These are phyloP conservation scores for Didymella pinodella DNA, from an alignment of 2,329 filamentous ascomycete species.

Conservation along the genomic window DNA sequence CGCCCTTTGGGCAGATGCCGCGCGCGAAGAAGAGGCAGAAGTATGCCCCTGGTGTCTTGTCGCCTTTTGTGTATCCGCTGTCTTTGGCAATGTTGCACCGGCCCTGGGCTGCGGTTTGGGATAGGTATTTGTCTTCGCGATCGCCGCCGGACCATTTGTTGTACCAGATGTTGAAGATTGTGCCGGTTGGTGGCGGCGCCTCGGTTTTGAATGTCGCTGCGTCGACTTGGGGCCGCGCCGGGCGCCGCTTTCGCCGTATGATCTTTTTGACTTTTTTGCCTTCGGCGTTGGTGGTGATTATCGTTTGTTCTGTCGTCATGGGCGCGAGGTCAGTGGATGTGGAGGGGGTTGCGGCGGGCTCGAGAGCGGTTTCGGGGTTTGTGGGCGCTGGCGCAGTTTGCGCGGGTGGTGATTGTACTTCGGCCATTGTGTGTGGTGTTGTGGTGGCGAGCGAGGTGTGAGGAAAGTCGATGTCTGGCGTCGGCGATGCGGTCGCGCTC, in stretches of 20 bases:
- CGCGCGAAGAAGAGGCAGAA: slow-evolving; percentile 93
- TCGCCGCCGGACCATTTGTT: slow-evolving; percentile 98
- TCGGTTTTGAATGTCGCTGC: slow-evolving; percentile 82
- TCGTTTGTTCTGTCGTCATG: slow-evolving; percentile 38
- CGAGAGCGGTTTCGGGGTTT: slow-evolving; percentile 19
- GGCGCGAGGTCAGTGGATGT: slow-evolving; percentile 37
- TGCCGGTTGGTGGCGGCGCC: slow-evolving; percentile 89
- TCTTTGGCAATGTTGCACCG: slow-evolving; percentile 85
- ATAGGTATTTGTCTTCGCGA: slow-evolving; percentile 87
- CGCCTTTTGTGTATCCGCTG: slow-evolving; percentile 60
- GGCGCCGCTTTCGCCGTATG: slow-evolving; percentile 86
- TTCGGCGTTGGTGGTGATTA: slow-evolving; percentile 51
- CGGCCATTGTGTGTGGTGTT: slow-evolving; percentile 37
- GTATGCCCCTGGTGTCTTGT: slow-evolving; percentile 69
- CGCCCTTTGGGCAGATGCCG: slow-evolving; percentile 82
- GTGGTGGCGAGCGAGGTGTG: background rate
- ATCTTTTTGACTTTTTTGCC: slow-evolving; percentile 85
- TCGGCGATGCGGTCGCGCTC: slow-evolving; percentile 14
- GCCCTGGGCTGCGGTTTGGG: slow-evolving; percentile 79
- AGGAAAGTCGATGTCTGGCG: background rate
- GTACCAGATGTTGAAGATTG: slow-evolving; percentile 98
- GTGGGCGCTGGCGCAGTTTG: slow-evolving; percentile 27
- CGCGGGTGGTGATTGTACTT: slow-evolving; percentile 40
- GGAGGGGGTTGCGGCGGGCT: slow-evolving; percentile 35
- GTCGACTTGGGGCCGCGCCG: slow-evolving; percentile 90